Evolutionary conservation across 306 rosid species (phyloP).

Genomic region (Citrullus colocynthis): DNA sequence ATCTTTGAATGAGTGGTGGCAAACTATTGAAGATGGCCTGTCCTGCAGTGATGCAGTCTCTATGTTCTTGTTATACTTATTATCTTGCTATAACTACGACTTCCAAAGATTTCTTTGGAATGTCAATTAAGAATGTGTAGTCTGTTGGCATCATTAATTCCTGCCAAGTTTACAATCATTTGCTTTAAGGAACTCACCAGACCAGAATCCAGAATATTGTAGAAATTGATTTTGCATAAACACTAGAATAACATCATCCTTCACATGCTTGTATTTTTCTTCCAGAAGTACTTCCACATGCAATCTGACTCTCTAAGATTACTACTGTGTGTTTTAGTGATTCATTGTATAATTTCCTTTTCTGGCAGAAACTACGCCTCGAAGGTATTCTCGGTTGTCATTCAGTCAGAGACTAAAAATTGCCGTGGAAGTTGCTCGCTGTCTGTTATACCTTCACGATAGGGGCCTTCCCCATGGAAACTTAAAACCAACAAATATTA

Average conservation of each 20-base stretch:
- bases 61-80: background rate
- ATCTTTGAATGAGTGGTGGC: background rate
- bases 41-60: background rate
- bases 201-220: background rate
- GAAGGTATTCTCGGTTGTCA: conserved; percentile 71
- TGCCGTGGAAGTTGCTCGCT: conserved; percentile 66
- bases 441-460: conserved; percentile 75
- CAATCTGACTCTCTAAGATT: conserved; percentile 2
- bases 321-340: conserved; percentile 14
- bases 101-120: background rate
- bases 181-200: background rate
- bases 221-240: background rate
- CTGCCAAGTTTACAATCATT: background rate
- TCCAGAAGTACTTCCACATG: conserved; percentile 9
- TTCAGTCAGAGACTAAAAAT: conserved; percentile 75
- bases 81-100: background rate
- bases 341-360: conserved; percentile 3
- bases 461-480: conserved; percentile 94
- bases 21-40: background rate
- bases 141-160: background rate
- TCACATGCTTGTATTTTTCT: background rate
- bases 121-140: background rate
- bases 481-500: conserved; percentile 72
- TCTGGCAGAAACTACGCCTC: conserved; percentile 74
- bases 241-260: background rate